Percentiles rank a stretch among this genome's conserved stretches.
phyloP scores from a whole-genome alignment of 2,329 filamentous ascomycete species.

The Aureobasidium sp. region DNA sequence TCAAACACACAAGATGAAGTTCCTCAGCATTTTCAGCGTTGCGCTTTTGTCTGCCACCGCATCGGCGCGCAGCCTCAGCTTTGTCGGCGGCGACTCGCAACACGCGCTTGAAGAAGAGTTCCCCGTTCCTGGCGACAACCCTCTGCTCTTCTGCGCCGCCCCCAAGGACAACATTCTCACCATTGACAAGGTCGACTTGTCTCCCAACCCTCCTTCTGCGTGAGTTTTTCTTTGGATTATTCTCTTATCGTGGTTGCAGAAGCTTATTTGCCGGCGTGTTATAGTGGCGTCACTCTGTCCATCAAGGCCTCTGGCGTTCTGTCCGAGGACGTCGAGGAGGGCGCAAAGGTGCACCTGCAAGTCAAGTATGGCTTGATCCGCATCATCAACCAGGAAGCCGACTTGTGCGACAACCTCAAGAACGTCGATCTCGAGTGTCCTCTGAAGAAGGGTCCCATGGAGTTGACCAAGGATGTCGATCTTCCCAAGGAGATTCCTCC shows the following conservation, averaged over 20 bases:
- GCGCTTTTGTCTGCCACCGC: slow-evolving; percentile 25
- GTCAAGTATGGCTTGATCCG: slow-evolving; percentile 95
- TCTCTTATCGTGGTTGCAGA: background rate
- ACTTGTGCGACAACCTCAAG: slow-evolving; percentile 81
- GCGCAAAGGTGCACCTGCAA: slow-evolving; percentile 71
- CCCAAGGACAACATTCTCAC: slow-evolving; percentile 63
- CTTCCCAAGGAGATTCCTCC: slow-evolving; percentile 82
- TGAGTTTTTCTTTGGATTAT: slow-evolving; percentile 40
- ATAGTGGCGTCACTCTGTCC: slow-evolving; percentile 66
- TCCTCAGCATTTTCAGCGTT: slow-evolving; percentile 23
- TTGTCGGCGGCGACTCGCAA: slow-evolving; percentile 20
- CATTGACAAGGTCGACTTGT: slow-evolving; percentile 72
- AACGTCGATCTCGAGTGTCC: slow-evolving; percentile 89
- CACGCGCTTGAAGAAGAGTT: slow-evolving; percentile 39
- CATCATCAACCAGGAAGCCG: slow-evolving; percentile 70
- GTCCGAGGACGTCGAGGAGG: slow-evolving; percentile 62
- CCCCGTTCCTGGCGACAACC: slow-evolving; percentile 77
- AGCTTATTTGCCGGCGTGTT: slow-evolving; percentile 9
- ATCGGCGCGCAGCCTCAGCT: slow-evolving; percentile 23
- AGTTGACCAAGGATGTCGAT: slow-evolving; percentile 71
- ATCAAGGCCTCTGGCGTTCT: slow-evolving; percentile 77
- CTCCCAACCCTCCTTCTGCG: slow-evolving; percentile 80
- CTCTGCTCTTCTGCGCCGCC: slow-evolving; percentile 69
- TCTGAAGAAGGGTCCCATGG: slow-evolving; percentile 67
- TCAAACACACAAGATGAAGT: slow-evolving; percentile 24